These are phyloP conservation scores for Pseudopediastrum boryanum DNA, from an alignment of 139 green algal species.

Conservation along the genomic window DNA sequence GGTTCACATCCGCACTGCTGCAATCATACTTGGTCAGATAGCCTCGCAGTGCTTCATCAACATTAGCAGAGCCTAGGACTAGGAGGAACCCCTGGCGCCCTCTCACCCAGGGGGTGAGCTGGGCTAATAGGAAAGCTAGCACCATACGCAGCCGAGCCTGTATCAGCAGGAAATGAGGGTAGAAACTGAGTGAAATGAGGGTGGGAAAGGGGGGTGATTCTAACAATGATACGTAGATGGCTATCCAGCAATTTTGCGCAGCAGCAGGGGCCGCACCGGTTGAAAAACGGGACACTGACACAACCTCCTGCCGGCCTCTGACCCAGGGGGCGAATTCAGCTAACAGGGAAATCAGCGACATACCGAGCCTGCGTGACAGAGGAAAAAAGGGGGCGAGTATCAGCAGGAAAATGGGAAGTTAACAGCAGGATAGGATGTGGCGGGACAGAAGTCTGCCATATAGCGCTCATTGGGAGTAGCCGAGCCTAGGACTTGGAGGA, in stretches of 20 bases:
- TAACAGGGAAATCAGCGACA: slow-evolving; percentile 95
- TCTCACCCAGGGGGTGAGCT: slow-evolving; percentile 80
- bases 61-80: slow-evolving; percentile 94
- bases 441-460: no score
- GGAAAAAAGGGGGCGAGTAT: no score
- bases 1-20: slow-evolving; percentile 94
- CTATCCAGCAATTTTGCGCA: no score
- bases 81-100: slow-evolving; percentile 84
- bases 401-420: neutral
- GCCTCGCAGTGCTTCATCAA: slow-evolving; percentile 94
- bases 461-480: no score
- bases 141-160: slow-evolving; percentile 96
- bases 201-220: no score
- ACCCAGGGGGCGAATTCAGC: slow-evolving; percentile 86
- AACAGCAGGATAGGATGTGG: no score
- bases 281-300: no score
- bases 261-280: no score
- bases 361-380: no score
- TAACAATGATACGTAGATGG: no score
- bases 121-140: slow-evolving; percentile 90
- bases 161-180: neutral
- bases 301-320: slow-evolving; percentile 68
- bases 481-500: no score
- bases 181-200: no score
- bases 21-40: slow-evolving; percentile 93